These are phyloP conservation scores for Cladosporium sp. DNA, from an alignment of 2,329 filamentous ascomycete genomes.

Conservation along the genomic window DNA sequence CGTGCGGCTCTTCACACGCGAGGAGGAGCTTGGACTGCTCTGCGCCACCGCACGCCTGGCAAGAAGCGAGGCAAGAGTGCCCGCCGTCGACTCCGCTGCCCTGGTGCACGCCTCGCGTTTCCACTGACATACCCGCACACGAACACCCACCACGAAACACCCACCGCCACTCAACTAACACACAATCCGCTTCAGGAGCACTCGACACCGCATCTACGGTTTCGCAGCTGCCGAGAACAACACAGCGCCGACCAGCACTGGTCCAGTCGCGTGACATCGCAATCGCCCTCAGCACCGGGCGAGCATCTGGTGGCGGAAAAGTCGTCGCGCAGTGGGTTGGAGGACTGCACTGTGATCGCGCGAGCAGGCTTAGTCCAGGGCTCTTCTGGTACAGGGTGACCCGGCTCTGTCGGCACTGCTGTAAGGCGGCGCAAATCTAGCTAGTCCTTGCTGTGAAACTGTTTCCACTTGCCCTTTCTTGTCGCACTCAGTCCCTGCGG, in stretches of 20 bases:
- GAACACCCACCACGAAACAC: background rate
- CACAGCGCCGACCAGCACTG: background rate
- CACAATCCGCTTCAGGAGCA: background rate
- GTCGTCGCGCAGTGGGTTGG: conserved; percentile 2
- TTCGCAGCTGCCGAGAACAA: background rate
- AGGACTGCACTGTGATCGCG: conserved; percentile 6
- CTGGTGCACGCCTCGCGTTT: background rate
- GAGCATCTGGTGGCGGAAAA: background rate
- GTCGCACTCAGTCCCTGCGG: background rate
- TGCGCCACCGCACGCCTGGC: too few relatives aligned
- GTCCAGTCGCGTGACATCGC: conserved; percentile 2
- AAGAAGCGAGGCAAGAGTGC: background rate
- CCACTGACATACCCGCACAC: background rate
- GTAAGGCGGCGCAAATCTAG: conserved; percentile 9
- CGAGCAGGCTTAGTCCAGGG: background rate
- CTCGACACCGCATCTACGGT: background rate
- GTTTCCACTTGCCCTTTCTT: conserved; percentile 5
- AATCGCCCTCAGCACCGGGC: background rate
- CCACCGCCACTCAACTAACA: background rate
- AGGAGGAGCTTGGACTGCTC: background rate
- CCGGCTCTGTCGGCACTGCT: background rate
- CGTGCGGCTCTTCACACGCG: background rate
- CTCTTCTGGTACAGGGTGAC: background rate
- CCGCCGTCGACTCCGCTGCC: background rate
- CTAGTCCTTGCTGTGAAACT: conserved; percentile 10